Evolutionary conservation across 768 basidiomycete genomes (phyloP).

Genomic region (Cyclocybe aegerita): DNA sequence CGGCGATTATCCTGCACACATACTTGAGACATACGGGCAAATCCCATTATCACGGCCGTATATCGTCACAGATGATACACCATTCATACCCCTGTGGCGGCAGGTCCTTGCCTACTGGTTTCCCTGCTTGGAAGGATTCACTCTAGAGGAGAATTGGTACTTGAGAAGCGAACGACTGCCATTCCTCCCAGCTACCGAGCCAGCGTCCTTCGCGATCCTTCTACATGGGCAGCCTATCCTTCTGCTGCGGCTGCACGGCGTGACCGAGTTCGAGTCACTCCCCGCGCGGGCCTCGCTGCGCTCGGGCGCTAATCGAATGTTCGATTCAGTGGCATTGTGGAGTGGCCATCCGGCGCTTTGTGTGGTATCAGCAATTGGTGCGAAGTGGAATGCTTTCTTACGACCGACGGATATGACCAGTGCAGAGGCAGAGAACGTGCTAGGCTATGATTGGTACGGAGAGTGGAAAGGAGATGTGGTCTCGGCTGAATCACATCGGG

Average conservation of each 20-base stretch:
- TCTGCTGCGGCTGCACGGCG: constrained; percentile 8
- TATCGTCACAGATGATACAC: neutral
- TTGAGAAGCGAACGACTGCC: neutral
- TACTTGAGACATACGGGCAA: constrained; percentile 6
- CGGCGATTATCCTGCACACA: constrained; percentile 8
- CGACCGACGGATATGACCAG: constrained; percentile 18
- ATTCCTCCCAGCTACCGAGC: neutral
- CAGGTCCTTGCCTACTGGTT: constrained; percentile 18
- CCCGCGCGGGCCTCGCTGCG: constrained; percentile 1
- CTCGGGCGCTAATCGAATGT: constrained; percentile 4
- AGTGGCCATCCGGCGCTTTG: constrained; percentile 12
- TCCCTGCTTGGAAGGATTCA: constrained; percentile 12
- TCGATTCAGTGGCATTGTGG: constrained; percentile 14
- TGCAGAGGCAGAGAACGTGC: constrained; percentile 1
- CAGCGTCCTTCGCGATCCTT: neutral
- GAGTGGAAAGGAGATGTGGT: constrained; percentile 13
- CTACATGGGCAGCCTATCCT: constrained; percentile 11
- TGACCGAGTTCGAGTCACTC: neutral
- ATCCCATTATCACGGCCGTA: neutral
- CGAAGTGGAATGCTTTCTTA: constrained; percentile 15
- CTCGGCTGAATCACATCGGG: constrained; percentile 7
- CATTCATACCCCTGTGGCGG: constrained; percentile 14
- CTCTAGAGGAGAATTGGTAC: constrained; percentile 10
- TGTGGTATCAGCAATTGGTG: constrained; percentile 11
- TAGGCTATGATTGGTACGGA: constrained; percentile 13